These are phyloP conservation scores for Lepidium africanum DNA, from an alignment of 345 rosid species.

Conservation along the genomic window DNA sequence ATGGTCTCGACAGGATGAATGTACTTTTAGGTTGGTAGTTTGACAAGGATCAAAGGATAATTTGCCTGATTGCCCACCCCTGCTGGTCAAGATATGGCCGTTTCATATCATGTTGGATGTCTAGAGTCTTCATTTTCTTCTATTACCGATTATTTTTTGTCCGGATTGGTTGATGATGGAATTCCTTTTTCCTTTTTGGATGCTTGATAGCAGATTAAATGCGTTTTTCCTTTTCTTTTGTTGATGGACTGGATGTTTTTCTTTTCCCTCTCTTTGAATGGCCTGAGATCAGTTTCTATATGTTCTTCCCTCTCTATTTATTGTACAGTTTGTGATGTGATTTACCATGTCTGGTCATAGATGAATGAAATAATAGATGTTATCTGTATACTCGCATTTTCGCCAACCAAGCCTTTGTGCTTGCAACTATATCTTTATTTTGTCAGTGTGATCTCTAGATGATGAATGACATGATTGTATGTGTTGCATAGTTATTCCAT, in stretches of 20 bases:
- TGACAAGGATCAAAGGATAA: constrained; percentile 20
- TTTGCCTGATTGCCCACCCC: neutral
- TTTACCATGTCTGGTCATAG: neutral
- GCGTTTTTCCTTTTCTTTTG: neutral
- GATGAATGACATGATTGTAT: constrained; percentile 5
- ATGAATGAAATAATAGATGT: neutral
- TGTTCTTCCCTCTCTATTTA: constrained; percentile 6
- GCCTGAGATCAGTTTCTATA: neutral
- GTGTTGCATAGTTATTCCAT: neutral
- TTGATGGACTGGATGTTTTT: constrained; percentile 3
- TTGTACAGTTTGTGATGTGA: constrained; percentile 15
- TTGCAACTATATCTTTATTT: constrained; percentile 2
- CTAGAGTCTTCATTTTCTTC: neutral
- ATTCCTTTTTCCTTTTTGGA: neutral
- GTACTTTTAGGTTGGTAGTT: constrained; percentile 31
- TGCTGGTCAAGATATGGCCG: constrained; percentile 9
- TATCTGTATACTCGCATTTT: neutral
- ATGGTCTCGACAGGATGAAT: constrained; percentile 25
- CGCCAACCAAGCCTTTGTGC: neutral
- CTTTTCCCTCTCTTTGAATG: constrained; percentile 22
- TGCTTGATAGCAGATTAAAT: constrained; percentile 10
- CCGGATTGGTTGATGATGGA: constrained; percentile 6
- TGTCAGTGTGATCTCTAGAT: neutral
- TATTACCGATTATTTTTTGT: constrained; percentile 3
- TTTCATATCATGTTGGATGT: constrained; percentile 4